Evolutionary conservation across 805 yeast genomes (phyloP).

Genomic region (Myxozyma neglecta): DNA sequence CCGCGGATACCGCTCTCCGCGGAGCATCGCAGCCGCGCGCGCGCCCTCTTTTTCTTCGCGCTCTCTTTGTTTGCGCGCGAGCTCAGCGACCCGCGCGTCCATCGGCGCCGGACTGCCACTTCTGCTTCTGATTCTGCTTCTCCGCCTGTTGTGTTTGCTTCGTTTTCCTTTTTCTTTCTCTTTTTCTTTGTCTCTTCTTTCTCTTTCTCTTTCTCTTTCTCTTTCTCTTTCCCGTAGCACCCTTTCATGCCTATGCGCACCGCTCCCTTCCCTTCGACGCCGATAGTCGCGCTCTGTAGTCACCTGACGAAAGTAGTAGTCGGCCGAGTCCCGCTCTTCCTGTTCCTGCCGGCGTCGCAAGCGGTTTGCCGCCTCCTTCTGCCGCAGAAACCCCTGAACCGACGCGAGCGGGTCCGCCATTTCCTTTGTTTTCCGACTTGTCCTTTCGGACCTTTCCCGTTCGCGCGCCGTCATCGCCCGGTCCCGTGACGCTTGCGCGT

Average conservation of each 20-base stretch:
- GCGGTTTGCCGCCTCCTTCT: slow-evolving; percentile 1
- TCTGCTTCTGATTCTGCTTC: slow-evolving; percentile 2
- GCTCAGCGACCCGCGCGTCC: no score
- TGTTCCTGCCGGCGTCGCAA: not conserved
- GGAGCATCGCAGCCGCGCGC: slow-evolving; percentile 6
- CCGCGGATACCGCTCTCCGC: not conserved
- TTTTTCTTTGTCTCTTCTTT: no score
- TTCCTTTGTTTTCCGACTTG: slow-evolving; percentile 4
- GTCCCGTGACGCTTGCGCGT: not conserved
- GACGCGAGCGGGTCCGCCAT: slow-evolving; percentile 16
- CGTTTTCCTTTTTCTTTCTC: no score
- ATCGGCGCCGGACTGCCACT: not conserved
- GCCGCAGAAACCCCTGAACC: slow-evolving; percentile 8
- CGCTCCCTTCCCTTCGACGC: not conserved
- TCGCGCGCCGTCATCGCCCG: slow-evolving; percentile 2
- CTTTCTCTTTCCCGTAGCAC: not conserved
- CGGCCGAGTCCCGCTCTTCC: not conserved
- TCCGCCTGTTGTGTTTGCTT: not conserved
- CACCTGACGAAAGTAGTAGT: slow-evolving; percentile 3
- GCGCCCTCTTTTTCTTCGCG: slow-evolving; percentile 17
- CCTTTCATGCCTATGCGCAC: not conserved
- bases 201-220: no score
- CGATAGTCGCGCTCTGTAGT: not conserved
- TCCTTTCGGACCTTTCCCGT: not conserved
- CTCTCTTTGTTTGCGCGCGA: slow-evolving; percentile 8